Base-by-base conservation (phyloP, 306 rosid genomes). In the Quercus variabilis region DNA sequence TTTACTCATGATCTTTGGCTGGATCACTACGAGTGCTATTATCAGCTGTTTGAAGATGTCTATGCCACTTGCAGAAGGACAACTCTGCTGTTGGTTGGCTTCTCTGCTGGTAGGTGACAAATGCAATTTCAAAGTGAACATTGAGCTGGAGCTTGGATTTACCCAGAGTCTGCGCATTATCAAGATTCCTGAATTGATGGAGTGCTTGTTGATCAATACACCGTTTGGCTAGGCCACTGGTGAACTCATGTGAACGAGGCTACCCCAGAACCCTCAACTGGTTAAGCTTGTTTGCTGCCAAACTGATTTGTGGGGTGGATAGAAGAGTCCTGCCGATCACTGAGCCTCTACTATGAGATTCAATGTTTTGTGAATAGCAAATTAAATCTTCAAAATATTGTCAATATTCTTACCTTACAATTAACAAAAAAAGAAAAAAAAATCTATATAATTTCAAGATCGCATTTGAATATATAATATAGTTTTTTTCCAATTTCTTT, bases 141-240 rank as follows among this genome's bases (percentile, higher is more conserved):
- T 75, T 11, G 20, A 64, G 58, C 73, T 25, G 69, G 65, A 56
- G 73, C 21, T 74, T 46, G 73, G 2, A 18, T 12, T 69, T 77
- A 62, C 67, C 57, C 57, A 41, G 71, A 57, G 67, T 79, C 78
- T 78, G 23, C 56, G 9, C 9, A 15, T 26, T 19, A 60, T 75
- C 56, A 23, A 79, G 69, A 71, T 77, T 68, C 75, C 55, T 64
- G 62, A 65, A 12, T 74, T 49, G 83, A 56, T 80, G 81, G 76
- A 75, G 46, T 74, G 57, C 71, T 25, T 63, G 74, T 30, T 77
- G 68, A 74, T 74, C 52, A 59, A 75, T 1, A 18, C 5, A 12
- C 9, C 31, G 21, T 15, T 30, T 26, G 69, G 13, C 7, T 5
- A 15, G 46, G 70, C 70, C 46, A 6, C 14, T 52, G 59, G 25